Conservation (phyloP, 2,329 filamentous ascomycete species). For the Neonectria punicea region DNA sequence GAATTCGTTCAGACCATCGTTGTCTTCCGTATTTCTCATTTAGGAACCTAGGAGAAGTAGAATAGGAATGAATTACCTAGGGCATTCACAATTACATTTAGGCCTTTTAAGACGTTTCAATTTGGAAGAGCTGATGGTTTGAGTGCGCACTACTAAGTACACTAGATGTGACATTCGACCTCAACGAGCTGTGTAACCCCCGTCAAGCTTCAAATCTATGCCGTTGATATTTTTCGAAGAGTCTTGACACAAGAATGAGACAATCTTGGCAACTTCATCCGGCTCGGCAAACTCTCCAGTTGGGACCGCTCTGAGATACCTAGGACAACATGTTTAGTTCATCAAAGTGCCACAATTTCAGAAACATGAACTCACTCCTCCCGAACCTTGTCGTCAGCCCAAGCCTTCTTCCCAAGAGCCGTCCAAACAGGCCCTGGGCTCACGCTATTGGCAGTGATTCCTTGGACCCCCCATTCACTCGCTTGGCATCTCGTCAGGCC, state of each 20-base stretch:
- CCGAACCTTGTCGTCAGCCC: constrained; percentile 15
- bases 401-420: constrained; percentile 14
- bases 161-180: neutral
- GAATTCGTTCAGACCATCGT: no score
- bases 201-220: constrained; percentile 10
- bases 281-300: constrained; percentile 12
- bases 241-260: constrained; percentile 10
- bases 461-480: constrained; percentile 7
- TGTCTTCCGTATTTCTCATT: no score
- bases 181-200: constrained; percentile 17
- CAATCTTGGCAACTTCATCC: constrained; percentile 13
- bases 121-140: neutral
- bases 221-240: constrained; percentile 16
- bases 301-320: constrained; percentile 11
- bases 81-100: no score
- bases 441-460: constrained; percentile 11
- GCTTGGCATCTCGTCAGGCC: constrained; percentile 13
- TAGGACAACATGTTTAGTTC: neutral
- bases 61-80: no score
- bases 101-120: no score
- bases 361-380: constrained; percentile 2
- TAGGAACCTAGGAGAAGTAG: no score
- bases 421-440: constrained; percentile 13
- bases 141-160: neutral
- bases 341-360: accelerated